Conservation (phyloP, 2,329 filamentous ascomycete species). For the Proliferodiscus dingleyae region DNA sequence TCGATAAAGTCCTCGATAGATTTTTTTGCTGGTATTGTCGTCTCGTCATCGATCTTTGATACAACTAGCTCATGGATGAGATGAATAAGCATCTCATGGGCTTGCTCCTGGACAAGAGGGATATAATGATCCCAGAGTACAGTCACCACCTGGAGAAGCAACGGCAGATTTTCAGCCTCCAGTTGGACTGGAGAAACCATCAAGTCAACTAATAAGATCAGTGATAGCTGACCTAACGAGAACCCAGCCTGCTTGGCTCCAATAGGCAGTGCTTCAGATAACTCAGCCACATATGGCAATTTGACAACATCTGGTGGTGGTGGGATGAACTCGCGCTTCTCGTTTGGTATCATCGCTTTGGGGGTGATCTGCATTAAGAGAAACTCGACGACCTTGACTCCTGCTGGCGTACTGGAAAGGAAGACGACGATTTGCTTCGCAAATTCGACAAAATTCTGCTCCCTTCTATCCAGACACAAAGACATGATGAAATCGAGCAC, state of each 20-base stretch:
- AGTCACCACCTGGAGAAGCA: constrained; percentile 84
- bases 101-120: constrained; percentile 89
- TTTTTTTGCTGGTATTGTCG: constrained; percentile 56
- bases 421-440: constrained; percentile 98
- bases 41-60: constrained; percentile 65
- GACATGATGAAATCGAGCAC: constrained; percentile 96
- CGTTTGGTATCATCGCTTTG: constrained; percentile 92
- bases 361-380: constrained; percentile 85
- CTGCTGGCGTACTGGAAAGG: constrained; percentile 77
- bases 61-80: constrained; percentile 94
- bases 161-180: constrained; percentile 71
- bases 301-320: constrained; percentile 67
- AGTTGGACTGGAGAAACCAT: constrained; percentile 90
- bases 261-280: constrained; percentile 72
- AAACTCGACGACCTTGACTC: constrained; percentile 90
- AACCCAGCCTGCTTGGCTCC: constrained; percentile 91
- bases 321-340: constrained; percentile 66
- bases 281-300: constrained; percentile 85
- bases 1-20: constrained; percentile 86
- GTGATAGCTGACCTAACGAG: constrained; percentile 84
- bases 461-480: constrained; percentile 84
- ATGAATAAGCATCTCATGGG: constrained; percentile 95
- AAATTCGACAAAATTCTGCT: constrained; percentile 97
- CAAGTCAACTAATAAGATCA: constrained; percentile 91
- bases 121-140: constrained; percentile 98